phyloP scores from a whole-genome alignment of 1,284 basidiomycete genomes.

The Melampsora americana region DNA sequence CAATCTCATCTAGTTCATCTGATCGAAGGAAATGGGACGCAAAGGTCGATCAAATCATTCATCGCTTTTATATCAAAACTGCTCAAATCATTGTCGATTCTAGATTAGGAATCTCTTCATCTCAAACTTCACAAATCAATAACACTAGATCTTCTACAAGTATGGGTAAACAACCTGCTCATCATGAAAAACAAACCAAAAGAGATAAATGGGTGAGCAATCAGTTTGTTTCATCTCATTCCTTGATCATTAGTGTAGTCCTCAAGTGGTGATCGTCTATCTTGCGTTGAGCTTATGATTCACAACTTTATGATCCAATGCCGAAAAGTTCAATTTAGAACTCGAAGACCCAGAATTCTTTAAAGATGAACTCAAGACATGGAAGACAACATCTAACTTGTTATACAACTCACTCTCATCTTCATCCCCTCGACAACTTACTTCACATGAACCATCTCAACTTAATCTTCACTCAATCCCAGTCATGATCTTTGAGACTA shows the following conservation, averaged over 20 bases:
- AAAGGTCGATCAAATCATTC: conserved; percentile 30
- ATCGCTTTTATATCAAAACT: conserved; percentile 34
- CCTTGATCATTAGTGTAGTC: no score
- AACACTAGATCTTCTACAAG: neutral
- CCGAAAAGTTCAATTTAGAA: conserved; percentile 40
- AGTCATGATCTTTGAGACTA: conserved; percentile 35
- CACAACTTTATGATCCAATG: neutral
- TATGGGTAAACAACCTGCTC: conserved; percentile 4
- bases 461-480: conserved; percentile 6
- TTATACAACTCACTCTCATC: conserved; percentile 11
- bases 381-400: conserved; percentile 28
- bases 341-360: conserved; percentile 31
- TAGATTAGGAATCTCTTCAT: neutral
- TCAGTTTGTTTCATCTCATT: neutral
- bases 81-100: conserved; percentile 24
- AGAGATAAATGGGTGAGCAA: conserved; percentile 30
- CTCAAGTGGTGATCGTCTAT: neutral
- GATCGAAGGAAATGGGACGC: neutral
- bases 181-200: neutral
- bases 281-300: neutral
- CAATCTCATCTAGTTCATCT: neutral
- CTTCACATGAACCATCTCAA: neutral
- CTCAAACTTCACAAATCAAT: neutral
- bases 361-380: conserved; percentile 38
- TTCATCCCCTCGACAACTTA: neutral